Evolutionary conservation across 2,329 filamentous ascomycete genomes (phyloP), one percentile per base, ranked within the genome.

Genomic region (Westerdykella ornata): DNA sequence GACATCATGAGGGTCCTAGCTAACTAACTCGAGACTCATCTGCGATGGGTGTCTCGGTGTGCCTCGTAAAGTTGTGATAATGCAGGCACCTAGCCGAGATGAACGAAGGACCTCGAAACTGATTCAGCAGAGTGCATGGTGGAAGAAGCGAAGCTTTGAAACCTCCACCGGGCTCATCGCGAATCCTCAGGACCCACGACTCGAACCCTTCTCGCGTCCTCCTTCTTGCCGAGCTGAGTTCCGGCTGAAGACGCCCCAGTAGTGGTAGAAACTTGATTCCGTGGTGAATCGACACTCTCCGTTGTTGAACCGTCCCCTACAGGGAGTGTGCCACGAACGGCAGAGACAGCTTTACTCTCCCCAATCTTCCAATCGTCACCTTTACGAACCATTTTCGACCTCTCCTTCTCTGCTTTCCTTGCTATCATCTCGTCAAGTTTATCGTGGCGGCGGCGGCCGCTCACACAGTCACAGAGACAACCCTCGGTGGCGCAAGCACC

Each of bases 401-500:
- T 56, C 36, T 66, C 61, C 44, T 62, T 62, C 42, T 62, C 57
- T 40, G 55, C 57, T 42, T 63, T 60, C 41, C 52, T 53, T 29
- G 49, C 48, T 13, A 57, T 46, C 17, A 56, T 26, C 16, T 65
- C 58, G 28, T 55, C 42, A 6, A 65, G 44, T 42, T 60, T 64
- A 14, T 57, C 53, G 30, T 64, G 56, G 7, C 66, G 57, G 17
- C 61, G 49, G 4, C 66, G 66, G 11, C 76, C 75, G 2, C 71
- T 68, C 2, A 72, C 72, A 49, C 78, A 82, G 52, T 80, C 76
- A 51, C 79, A 80, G 39, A 74, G 63, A 57, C 79, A 82, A 14
- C 76, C 78, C 36, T 72, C 69, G 6, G 73, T 78, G 2, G 77
- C 72, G 62, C 79, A 82, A 20, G 70, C 71, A 13, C 77, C 78